Conservation (phyloP, 495 filamentous ascomycete species). For the Chaetomium tenue region DNA sequence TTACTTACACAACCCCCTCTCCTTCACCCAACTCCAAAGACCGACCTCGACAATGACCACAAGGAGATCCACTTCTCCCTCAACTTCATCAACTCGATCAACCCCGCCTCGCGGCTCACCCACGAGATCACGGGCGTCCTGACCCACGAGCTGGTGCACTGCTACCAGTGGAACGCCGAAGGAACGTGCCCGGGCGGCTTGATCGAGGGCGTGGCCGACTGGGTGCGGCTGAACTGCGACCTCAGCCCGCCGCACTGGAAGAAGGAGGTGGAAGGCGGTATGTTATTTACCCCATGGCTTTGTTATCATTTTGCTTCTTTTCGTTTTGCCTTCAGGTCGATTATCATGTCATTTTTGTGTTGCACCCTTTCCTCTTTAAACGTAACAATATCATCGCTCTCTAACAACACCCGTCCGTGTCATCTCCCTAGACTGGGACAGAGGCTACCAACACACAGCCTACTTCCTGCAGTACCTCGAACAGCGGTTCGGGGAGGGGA, state of each 20-base stretch:
- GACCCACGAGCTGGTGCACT: conserved; percentile 92
- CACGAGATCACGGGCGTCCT: conserved; percentile 81
- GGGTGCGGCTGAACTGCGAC: conserved; percentile 74
- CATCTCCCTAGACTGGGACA: conserved; percentile 65
- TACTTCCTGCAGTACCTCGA: conserved; percentile 84
- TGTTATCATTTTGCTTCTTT: neutral
- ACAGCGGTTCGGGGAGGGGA: conserved; percentile 62
- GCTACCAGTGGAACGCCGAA: conserved; percentile 77
- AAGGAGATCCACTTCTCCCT: conserved; percentile 93
- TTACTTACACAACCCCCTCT: neutral
- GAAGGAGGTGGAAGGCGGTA: conserved; percentile 39
- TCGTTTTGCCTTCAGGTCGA: neutral
- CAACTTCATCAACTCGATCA: conserved; percentile 61
- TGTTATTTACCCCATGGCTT: neutral
- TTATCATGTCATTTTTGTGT: neutral
- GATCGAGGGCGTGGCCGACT: conserved; percentile 93
- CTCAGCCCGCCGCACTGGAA: conserved; percentile 85
- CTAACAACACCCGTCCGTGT: neutral
- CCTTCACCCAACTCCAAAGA: conserved; percentile 23
- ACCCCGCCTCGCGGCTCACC: conserved; percentile 40
- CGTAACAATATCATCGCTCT: neutral
- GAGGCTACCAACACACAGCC: conserved; percentile 87
- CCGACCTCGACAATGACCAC: conserved; percentile 79
- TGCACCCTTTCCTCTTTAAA: neutral
- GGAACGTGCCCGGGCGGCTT: conserved; percentile 70